Conservation (phyloP, 78 protist genomes). For the Dictyostelium capitatum region DNA sequence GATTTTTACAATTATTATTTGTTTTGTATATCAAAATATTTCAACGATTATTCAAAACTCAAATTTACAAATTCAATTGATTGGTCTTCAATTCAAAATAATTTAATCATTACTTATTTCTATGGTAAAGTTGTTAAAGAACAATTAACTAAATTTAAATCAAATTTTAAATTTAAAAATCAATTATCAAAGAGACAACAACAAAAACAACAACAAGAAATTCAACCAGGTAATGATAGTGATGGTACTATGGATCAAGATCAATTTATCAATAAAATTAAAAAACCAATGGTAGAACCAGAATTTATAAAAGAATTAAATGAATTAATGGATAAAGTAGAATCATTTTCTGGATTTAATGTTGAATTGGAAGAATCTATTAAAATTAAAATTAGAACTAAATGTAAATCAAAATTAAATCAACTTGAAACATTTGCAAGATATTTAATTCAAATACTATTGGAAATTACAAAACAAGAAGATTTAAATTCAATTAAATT, state of each 20-base stretch:
- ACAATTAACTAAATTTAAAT: neutral
- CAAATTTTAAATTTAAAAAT: conserved; percentile 3
- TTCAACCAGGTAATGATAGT: neutral
- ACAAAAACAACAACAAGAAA: neutral
- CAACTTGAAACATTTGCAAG: conserved; percentile 3
- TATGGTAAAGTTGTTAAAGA: conserved; percentile 28
- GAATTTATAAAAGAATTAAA: conserved; percentile 39
- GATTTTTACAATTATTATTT: neutral
- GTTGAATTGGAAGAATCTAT: neutral
- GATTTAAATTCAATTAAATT: neutral
- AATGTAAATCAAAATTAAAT: conserved; percentile 8
- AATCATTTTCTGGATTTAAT: neutral
- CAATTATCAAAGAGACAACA: neutral
- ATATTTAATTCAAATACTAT: neutral
- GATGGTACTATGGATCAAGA: neutral
- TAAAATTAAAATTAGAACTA: neutral
- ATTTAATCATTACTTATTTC: neutral
- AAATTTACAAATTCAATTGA: neutral
- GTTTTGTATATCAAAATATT: conserved; percentile 4
- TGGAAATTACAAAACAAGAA: conserved; percentile 1
- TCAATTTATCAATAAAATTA: neutral
- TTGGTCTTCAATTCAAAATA: conserved; percentile 20
- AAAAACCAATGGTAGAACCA: conserved; percentile 3
- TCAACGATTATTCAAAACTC: neutral
- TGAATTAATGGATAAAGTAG: conserved; percentile 1